Evolutionary conservation across 139 green algal species (phyloP), one percentile per base, ranked within the genome.

Genomic region (Zygnema cylindricum): DNA sequence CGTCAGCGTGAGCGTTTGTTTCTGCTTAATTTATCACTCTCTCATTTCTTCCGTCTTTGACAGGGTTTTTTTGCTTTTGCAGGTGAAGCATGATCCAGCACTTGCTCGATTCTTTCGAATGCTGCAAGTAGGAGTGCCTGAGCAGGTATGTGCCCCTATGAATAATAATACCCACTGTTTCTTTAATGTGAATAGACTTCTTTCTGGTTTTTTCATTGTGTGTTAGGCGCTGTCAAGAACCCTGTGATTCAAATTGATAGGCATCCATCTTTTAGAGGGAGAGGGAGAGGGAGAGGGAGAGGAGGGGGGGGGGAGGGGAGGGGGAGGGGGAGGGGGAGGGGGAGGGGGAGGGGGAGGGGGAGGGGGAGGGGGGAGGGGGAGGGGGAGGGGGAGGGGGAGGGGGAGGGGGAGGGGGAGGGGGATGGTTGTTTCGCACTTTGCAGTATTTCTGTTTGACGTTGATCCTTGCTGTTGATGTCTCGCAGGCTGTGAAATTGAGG

Each of bases 21-120:
- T n/a, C n/a, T n/a, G n/a, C n/a, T n/a, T n/a, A n/a, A n/a, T n/a
- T n/a, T n/a, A n/a, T n/a, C n/a, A n/a, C n/a, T n/a, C n/a, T n/a
- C n/a, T n/a, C n/a, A n/a, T n/a, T n/a, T n/a, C n/a, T n/a, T n/a
- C n/a, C n/a, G n/a, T n/a, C n/a, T n/a, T n/a, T n/a, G n/a, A n/a
- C n/a, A n/a, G n/a, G n/a, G n/a, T n/a, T n/a, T n/a, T n/a, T n/a
- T n/a, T 63, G 16, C 38, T 11, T 41, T 7, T 79, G 71, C 38
- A 79, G 71, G 7, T 16, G 3, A 79, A 79, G 16, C 11, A 16
- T 23, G 71, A 79, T 43, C 71, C 71, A 16, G 21, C 7, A 43
- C 71, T 79, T 41, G 71, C 71, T 43, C 71, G 71, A 11, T 79
- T 79, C 21, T 43, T 79, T 43, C 36, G 71, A 3, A 79, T 79